phyloP scores from a whole-genome alignment of 768 basidiomycete genomes.

The Pulveroboletus sp. region DNA sequence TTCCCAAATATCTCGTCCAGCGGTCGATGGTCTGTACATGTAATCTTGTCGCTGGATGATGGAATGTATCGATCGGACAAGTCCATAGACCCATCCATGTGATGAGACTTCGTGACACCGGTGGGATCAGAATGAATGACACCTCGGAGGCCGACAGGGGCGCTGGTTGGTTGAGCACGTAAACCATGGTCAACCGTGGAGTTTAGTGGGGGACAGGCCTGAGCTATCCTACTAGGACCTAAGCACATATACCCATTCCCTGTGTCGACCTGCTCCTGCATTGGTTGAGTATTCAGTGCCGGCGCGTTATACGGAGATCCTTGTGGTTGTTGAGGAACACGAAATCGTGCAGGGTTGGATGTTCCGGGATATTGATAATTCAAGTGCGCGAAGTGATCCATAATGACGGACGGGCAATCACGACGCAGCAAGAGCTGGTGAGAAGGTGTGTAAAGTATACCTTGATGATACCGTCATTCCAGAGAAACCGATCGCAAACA shows the following conservation, averaged over 20 bases:
- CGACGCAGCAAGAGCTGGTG: not conserved
- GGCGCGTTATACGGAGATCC: not conserved
- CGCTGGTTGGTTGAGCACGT: not conserved
- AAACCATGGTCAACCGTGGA: not conserved
- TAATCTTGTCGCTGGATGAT: constrained; percentile 27
- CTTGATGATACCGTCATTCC: not conserved
- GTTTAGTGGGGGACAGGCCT: not conserved
- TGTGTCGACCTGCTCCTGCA: not conserved
- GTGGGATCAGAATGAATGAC: not conserved
- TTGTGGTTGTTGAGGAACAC: constrained; percentile 2
- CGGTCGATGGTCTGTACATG: constrained; percentile 25
- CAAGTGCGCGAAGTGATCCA: constrained; percentile 15
- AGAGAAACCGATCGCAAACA: constrained; percentile 2
- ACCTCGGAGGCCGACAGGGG: not conserved
- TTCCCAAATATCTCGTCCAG: constrained; percentile 25
- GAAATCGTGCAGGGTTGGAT: not conserved
- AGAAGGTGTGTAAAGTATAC: not conserved
- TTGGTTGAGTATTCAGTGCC: not conserved
- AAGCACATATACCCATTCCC: not conserved
- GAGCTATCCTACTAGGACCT: not conserved
- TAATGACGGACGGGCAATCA: not conserved
- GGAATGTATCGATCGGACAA: constrained; percentile 23
- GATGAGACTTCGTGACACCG: not conserved
- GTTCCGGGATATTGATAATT: constrained; percentile 15
- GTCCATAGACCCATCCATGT: not conserved